Base-by-base conservation (phyloP, 1,139 yeast genomes). In the Zhuliangozyma parablackwelliae region DNA sequence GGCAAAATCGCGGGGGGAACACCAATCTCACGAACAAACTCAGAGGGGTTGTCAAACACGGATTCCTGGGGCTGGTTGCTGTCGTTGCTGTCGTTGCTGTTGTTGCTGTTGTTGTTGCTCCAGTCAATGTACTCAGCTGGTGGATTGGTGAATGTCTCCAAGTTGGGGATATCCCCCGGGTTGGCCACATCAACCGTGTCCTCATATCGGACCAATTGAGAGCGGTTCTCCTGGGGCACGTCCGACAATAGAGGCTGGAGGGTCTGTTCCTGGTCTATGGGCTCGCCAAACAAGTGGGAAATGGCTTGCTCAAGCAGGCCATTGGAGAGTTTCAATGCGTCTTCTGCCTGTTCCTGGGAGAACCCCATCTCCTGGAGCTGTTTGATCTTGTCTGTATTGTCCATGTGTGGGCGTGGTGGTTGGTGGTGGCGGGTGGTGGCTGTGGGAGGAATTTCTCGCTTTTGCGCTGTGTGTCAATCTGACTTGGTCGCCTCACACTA, bases 281-380 rank as follows among this genome's bases (percentile, higher is more conserved):
- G 57, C 24, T 65, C 77, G 28, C 69, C 74, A 45, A 80, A 74
- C 24, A 80, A 64, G 48, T 56, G 72, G 24, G 71, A 73, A 34
- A 79, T 67, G 6, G 87, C 87, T 30, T 62, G 61, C 32, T 70
- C 71, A n/a, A 78, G 63, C 46, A 80, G 71, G 43, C 74, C 66
- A 37, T 68, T 61, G 16, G 76, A 51, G 24, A 54, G 53, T 39
- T 56, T 40, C 33, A 75, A 58, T 0, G 80, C 81, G 21, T 53
- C 57, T 7, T 43, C 45, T 0, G 80, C 72, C 41, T 65, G 65
- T 23, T 66, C 74, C 6, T 57, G 61, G 41, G 71, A 54, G 53
- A 81, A 74, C 26, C 88, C 89, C 88, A 82, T 81, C 38, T 75
- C 84, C 35, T 64, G 59, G 41, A 81, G 68, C 49, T 64, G 69